Conservation (phyloP, 148 eudicot species). For the Silene latifolia region DNA sequence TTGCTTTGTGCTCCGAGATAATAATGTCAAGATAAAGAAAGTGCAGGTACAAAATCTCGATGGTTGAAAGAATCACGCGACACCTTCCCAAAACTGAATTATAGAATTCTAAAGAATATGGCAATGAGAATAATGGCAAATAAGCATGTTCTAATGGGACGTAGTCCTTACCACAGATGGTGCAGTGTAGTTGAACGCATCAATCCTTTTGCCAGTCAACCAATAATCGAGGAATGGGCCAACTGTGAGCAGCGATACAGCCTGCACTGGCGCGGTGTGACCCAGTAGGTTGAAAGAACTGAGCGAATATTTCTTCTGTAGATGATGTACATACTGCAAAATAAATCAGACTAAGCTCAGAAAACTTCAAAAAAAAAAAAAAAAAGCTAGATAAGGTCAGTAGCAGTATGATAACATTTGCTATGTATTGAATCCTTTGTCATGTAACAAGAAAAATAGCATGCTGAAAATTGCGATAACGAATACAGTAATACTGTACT, state of each 20-base stretch:
- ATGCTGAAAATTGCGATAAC: neutral
- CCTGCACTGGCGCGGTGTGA: slow-evolving; percentile 74
- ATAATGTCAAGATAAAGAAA: neutral
- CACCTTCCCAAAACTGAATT: too few species aligned
- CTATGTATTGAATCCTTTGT: too few species aligned
- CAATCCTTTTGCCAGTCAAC: slow-evolving; percentile 56
- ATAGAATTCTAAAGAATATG: too few species aligned
- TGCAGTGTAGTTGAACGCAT: slow-evolving; percentile 44
- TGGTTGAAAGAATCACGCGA: too few species aligned
- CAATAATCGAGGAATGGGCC: slow-evolving; percentile 73
- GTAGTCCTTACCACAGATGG: slow-evolving; percentile 42
- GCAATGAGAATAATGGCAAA: too few species aligned
- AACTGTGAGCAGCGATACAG: slow-evolving; percentile 44
- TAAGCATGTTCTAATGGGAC: neutral
- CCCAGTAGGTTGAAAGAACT: slow-evolving; percentile 67
- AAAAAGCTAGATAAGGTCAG: neutral
- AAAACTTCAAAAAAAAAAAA: neutral
- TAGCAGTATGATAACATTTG: neutral
- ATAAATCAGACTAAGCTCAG: slow-evolving; percentile 1
- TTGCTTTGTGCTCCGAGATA: neutral
- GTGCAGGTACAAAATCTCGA: too few species aligned
- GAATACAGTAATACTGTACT: neutral
- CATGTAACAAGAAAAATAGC: neutral
- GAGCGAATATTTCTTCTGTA: slow-evolving; percentile 65
- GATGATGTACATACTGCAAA: slow-evolving; percentile 56